A percentile compares a stretch with the other conserved stretches of the same genome.
Evolutionary conservation across 805 yeast species (phyloP).

Genomic region (Isabelozyma pseudorhagii): DNA sequence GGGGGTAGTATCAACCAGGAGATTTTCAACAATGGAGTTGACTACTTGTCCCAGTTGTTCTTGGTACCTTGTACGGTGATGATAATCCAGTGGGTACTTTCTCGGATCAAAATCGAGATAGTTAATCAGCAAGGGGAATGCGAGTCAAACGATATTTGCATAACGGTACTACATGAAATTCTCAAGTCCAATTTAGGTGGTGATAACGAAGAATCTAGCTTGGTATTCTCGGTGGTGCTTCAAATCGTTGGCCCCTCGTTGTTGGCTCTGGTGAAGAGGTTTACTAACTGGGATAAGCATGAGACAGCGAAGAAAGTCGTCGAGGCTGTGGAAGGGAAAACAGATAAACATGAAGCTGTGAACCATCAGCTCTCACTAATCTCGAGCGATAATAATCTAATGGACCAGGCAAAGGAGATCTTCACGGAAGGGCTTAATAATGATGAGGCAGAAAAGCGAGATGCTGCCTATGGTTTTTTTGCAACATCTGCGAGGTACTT

Average conservation of each 20-base stretch:
- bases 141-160: constrained; percentile 6
- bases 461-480: neutral
- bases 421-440: neutral
- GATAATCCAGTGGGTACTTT: constrained; percentile 30
- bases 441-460: neutral
- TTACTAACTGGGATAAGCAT: constrained; percentile 8
- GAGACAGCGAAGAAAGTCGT: constrained; percentile 11
- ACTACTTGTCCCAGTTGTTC: constrained; percentile 81
- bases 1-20: constrained; percentile 55
- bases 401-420: neutral
- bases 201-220: constrained; percentile 7
- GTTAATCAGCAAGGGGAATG: constrained; percentile 3
- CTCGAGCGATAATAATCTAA: neutral
- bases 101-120: constrained; percentile 8
- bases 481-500: neutral
- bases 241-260: constrained; percentile 18
- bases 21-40: constrained; percentile 72
- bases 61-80: constrained; percentile 51
- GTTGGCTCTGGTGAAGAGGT: constrained; percentile 9
- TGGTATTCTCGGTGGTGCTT: constrained; percentile 22
- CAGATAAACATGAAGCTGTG: neutral
- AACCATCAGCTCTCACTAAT: neutral
- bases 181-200: constrained; percentile 18
- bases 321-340: neutral
- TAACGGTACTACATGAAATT: constrained; percentile 22